Evolutionary conservation across 495 filamentous ascomycete species (phyloP).

Genomic region (Penicillium turbatum): DNA sequence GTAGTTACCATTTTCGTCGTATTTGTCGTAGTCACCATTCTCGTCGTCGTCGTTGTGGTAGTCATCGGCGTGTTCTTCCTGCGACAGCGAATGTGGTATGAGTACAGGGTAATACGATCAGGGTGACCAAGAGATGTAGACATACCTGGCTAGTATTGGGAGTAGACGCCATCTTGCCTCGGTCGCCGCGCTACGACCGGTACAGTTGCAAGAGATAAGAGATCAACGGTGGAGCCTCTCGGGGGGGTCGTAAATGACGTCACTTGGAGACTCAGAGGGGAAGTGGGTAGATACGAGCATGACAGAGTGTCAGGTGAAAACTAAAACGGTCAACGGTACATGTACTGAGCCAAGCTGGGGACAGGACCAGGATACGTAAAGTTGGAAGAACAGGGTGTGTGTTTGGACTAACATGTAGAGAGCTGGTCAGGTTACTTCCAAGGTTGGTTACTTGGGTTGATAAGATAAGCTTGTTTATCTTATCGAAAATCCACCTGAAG

Average conservation of each 20-base stretch:
- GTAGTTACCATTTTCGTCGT: too few relatives aligned
- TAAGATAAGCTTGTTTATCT: too few relatives aligned
- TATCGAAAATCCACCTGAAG: too few relatives aligned
- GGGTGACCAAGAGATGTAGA: background rate
- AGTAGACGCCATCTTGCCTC: background rate
- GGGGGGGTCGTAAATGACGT: conserved; percentile 21
- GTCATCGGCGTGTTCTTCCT: conserved; percentile 7
- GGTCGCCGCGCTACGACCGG: background rate
- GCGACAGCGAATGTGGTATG: background rate
- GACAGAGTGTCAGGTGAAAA: background rate
- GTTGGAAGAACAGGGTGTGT: background rate
- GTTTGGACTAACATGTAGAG: background rate
- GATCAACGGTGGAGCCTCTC: conserved; percentile 5
- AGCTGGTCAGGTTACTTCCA: too few relatives aligned
- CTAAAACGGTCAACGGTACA: background rate
- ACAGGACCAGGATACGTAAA: too few relatives aligned
- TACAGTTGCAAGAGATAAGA: background rate
- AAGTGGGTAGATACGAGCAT: conserved; percentile 3
- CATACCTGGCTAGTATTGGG: background rate
- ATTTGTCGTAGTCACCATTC: too few relatives aligned
- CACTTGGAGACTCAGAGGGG: conserved; percentile 8
- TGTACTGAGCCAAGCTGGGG: background rate
- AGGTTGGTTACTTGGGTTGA: too few relatives aligned
- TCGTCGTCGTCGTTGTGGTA: too few relatives aligned
- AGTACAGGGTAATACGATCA: background rate